Percentiles rank a stretch among this genome's conserved stretches.
Conservation (phyloP, 495 filamentous ascomycete genomes). For the Annulohypoxylon nitens region DNA sequence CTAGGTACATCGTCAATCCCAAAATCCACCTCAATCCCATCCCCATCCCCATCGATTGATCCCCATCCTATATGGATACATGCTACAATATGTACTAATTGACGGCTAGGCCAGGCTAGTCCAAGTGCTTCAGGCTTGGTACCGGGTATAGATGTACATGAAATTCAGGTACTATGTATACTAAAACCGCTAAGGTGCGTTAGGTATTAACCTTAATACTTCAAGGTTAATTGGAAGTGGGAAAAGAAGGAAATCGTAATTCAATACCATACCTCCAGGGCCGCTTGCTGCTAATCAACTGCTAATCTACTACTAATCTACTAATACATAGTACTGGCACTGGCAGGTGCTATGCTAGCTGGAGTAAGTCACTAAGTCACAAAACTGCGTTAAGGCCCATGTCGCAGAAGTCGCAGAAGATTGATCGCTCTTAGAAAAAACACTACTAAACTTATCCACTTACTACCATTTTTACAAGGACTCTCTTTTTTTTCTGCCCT, state of each 20-base stretch:
- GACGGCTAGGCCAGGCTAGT: slow-evolving; percentile 7
- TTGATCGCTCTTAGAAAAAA: slow-evolving; percentile 17
- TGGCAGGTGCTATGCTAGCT: too few species aligned
- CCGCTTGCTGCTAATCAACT: too few species aligned
- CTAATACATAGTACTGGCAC: too few species aligned
- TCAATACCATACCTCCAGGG: too few species aligned
- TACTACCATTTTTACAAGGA: background rate
- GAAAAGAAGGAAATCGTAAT: slow-evolving; percentile 6
- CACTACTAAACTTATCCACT: slow-evolving; percentile 8
- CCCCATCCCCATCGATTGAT: background rate
- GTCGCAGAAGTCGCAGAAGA: slow-evolving; percentile 39
- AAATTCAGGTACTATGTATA: slow-evolving; percentile 3
- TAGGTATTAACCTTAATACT: slow-evolving; percentile 36
- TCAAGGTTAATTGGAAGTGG: slow-evolving; percentile 13
- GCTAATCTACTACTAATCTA: too few species aligned
- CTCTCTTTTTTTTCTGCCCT: slow-evolving; percentile 16
- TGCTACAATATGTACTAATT: background rate
- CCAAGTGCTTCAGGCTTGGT: slow-evolving; percentile 7
- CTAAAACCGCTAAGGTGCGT: background rate
- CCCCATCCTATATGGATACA: background rate
- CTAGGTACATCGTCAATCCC: slow-evolving; percentile 15
- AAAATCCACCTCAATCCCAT: background rate
- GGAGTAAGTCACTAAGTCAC: too few species aligned
- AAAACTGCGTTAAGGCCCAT: slow-evolving; percentile 23
- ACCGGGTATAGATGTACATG: slow-evolving; percentile 1